Evolutionary conservation across 345 rosid genomes (phyloP).

Genomic region (Rhodomyrtus tomentosa): DNA sequence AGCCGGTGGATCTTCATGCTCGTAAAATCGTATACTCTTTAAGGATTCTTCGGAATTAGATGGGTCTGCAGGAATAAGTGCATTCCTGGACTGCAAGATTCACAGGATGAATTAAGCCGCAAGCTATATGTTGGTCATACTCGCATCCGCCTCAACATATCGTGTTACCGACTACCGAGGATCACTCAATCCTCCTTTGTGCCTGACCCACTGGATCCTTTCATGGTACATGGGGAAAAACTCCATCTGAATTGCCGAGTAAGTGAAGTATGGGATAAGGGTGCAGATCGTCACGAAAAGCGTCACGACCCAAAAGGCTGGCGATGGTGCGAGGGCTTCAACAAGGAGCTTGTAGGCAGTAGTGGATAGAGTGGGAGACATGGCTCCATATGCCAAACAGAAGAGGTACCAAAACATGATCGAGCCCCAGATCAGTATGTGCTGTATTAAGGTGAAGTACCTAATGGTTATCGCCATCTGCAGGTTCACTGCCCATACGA

Average conservation of each 20-base stretch:
- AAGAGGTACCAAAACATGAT: constrained; percentile 69
- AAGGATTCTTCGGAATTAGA: neutral
- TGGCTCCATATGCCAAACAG: constrained; percentile 42
- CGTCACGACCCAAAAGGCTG: constrained; percentile 56
- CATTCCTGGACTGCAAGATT: neutral
- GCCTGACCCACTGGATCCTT: constrained; percentile 63
- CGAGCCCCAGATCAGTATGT: constrained; percentile 57
- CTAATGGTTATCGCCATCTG: constrained; percentile 60
- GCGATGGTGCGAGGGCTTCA: constrained; percentile 74
- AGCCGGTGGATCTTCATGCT: neutral
- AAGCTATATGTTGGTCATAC: neutral
- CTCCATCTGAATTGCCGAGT: constrained; percentile 43
- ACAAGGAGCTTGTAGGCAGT: constrained; percentile 51
- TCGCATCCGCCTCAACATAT: constrained; percentile 30
- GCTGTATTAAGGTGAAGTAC: constrained; percentile 72
- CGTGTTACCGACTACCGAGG: constrained; percentile 40
- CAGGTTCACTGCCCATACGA: constrained; percentile 78
- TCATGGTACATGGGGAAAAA: constrained; percentile 94
- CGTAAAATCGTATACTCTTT: neutral
- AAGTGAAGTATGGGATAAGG: constrained; percentile 52
- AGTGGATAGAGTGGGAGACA: constrained; percentile 25
- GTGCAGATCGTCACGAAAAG: constrained; percentile 32
- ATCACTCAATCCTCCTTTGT: constrained; percentile 34
- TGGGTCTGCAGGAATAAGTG: neutral
- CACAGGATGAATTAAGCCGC: neutral